These are phyloP conservation scores for Sideroxylon spinosum DNA, from an alignment of 179 eudicot genomes.

Conservation along the genomic window DNA sequence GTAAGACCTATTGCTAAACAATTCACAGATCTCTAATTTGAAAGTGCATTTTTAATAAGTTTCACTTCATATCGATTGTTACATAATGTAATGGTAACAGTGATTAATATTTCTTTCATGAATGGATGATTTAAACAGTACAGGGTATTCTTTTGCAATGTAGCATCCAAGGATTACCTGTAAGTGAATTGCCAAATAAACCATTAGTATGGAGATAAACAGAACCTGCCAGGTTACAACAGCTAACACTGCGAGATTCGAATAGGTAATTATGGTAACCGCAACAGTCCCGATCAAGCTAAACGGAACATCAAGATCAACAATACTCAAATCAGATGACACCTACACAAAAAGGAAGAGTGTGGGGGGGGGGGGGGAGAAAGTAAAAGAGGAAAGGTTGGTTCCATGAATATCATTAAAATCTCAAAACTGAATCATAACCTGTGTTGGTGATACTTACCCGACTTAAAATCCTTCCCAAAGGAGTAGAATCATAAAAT, in stretches of 20 bases:
- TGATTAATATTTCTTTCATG: neutral
- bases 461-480: slow-evolving; percentile 52
- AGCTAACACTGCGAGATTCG: slow-evolving; percentile 51
- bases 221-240: slow-evolving; percentile 72
- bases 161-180: slow-evolving; percentile 40
- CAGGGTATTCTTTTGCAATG: neutral
- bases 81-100: neutral
- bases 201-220: slow-evolving; percentile 57
- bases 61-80: neutral
- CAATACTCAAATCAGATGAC: slow-evolving; percentile 63
- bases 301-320: slow-evolving; percentile 69
- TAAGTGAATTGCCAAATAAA: slow-evolving; percentile 47
- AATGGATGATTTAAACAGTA: neutral
- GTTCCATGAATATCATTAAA: neutral
- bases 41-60: neutral
- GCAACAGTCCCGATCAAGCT: slow-evolving; percentile 39
- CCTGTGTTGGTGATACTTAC: slow-evolving; percentile 24
- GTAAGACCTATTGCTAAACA: neutral
- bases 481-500: slow-evolving; percentile 51
- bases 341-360: slow-evolving; percentile 35
- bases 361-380: neutral
- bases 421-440: neutral
- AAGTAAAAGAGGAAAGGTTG: neutral
- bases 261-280: slow-evolving; percentile 37
- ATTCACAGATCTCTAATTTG: neutral